Evolutionary conservation across 495 filamentous ascomycete species (phyloP), one percentile per base, ranked within the genome.

Genomic region (Neurospora intermedia): DNA sequence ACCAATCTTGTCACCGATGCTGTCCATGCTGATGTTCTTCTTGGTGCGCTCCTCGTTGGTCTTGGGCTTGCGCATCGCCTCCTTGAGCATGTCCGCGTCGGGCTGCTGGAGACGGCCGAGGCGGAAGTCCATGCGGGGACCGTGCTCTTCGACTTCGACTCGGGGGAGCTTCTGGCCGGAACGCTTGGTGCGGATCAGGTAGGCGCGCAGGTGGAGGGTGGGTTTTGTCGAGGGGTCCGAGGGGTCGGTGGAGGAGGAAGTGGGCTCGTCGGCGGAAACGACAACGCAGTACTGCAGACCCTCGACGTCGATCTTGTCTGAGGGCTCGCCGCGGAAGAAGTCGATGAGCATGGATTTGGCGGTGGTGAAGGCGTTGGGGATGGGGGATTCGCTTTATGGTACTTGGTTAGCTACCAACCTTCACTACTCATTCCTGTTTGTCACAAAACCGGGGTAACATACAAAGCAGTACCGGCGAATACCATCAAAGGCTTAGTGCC

Each of bases 1-100:
- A 71, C 96, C 96, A 71, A 98, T 84, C 89, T 98, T 98, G 80
- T 99, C 96, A 80, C 96, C 96, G 74, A 99, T 91, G 59, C 90
- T 82, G 80, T 98, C 95, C 75, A 92, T 97, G 73, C 87, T 85
- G 75, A 98, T 90, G 81, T 99, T 99, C 91, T 98, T 98, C 92
- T 94, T 98, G 69, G 89, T 89, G 84, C 88, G 91, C 84, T 91
- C 91, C 82, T 90, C 91, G 72, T 86, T 86, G 11, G 76, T 82
- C 86, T 89, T 94, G 70, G 93, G 88, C 82, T 89, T 92, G 88
- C 90, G 93, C 89, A 97, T 85, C 45, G 94, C 93, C 84, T 95
- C 93, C 88, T 97, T 98, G 89, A 89, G 84, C 78, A 92, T 86
- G 13, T 88, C 89, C 69, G 87, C 85, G 54, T 97, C 90, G 13